Evolutionary conservation across 352 stramenopile genomes (phyloP).

Genomic region (Phytophthora boehmeriae): DNA sequence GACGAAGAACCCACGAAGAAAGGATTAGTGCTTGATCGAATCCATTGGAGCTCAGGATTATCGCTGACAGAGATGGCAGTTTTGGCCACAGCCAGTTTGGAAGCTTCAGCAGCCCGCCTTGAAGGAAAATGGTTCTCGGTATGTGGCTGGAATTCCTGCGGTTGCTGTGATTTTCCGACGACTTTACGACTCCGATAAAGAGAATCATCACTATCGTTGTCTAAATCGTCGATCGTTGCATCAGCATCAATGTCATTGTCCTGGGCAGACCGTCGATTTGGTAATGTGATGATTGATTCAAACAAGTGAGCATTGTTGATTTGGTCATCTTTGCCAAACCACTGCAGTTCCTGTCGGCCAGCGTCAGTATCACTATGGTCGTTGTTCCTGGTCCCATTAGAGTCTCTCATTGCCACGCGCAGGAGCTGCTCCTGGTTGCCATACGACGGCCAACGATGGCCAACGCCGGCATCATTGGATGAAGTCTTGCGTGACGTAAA

Average conservation of each 20-base stretch:
- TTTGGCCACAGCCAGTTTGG: constrained; percentile 15
- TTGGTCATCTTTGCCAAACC: constrained; percentile 62
- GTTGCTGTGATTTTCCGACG: constrained; percentile 18
- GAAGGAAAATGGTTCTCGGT: constrained; percentile 25
- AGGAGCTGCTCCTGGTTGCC: constrained; percentile 43
- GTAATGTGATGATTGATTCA: constrained; percentile 47
- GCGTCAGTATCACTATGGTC: constrained; percentile 16
- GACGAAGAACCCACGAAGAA: constrained; percentile 43
- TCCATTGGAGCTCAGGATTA: constrained; percentile 54
- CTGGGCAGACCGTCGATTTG: constrained; percentile 26
- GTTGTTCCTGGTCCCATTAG: constrained; percentile 5
- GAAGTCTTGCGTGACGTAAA: not conserved
- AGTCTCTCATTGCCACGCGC: constrained; percentile 19
- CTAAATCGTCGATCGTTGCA: constrained; percentile 27
- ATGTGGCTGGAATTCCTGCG: constrained; percentile 13
- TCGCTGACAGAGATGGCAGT: constrained; percentile 6
- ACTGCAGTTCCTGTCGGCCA: constrained; percentile 36
- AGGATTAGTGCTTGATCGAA: constrained; percentile 56
- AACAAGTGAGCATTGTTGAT: constrained; percentile 65
- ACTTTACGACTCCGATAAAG: constrained; percentile 13
- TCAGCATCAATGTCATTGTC: constrained; percentile 25
- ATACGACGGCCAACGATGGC: constrained; percentile 48
- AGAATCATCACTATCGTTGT: constrained; percentile 23
- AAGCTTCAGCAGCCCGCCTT: constrained; percentile 15
- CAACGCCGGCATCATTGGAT: constrained; percentile 3